phyloP scores from a whole-genome alignment of 2,329 filamentous ascomycete species.

The Ustilaginoidea virens region DNA sequence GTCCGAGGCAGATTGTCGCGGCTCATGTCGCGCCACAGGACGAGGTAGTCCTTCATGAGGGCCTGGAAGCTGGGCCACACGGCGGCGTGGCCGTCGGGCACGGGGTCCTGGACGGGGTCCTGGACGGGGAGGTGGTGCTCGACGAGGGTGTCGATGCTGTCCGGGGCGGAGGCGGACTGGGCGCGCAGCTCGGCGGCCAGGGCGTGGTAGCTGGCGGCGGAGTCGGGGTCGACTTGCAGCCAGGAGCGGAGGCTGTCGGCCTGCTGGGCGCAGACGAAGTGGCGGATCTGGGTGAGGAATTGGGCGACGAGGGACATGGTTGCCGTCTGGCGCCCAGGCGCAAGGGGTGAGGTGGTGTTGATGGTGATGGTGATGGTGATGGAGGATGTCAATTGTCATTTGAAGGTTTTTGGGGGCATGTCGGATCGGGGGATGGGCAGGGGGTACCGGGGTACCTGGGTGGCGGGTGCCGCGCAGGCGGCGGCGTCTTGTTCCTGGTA shows the following conservation, averaged over 20 bases:
- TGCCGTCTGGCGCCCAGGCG: background rate
- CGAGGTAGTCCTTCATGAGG: slow-evolving; percentile 69
- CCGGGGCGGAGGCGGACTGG: slow-evolving; percentile 28
- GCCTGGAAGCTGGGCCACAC: slow-evolving; percentile 63
- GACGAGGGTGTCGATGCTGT: slow-evolving; percentile 46
- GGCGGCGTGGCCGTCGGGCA: slow-evolving; percentile 46
- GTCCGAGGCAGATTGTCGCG: slow-evolving; percentile 59
- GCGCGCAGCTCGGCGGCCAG: slow-evolving; percentile 53
- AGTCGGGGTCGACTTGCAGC: slow-evolving; percentile 59
- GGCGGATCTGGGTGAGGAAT: slow-evolving; percentile 50
- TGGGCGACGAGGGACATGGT: slow-evolving; percentile 48
- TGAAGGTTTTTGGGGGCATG: too few species aligned
- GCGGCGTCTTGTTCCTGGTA: too few species aligned
- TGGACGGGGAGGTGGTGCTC: slow-evolving; percentile 49
- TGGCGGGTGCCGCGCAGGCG: too few species aligned
- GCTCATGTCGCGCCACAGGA: slow-evolving; percentile 68
- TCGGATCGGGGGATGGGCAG: too few species aligned
- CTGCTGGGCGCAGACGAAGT: slow-evolving; percentile 42
- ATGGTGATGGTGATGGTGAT: background rate
- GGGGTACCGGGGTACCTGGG: too few species aligned
- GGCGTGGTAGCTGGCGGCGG: slow-evolving; percentile 49
- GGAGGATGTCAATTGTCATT: too few species aligned
- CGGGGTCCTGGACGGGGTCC: slow-evolving; percentile 47
- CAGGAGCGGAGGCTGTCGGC: slow-evolving; percentile 51
- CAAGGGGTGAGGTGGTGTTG: slow-evolving; percentile 3